Percentiles rank a stretch among this genome's conserved stretches.
Conservation (phyloP, 2,329 filamentous ascomycete species). For the Neonectria sp. region DNA sequence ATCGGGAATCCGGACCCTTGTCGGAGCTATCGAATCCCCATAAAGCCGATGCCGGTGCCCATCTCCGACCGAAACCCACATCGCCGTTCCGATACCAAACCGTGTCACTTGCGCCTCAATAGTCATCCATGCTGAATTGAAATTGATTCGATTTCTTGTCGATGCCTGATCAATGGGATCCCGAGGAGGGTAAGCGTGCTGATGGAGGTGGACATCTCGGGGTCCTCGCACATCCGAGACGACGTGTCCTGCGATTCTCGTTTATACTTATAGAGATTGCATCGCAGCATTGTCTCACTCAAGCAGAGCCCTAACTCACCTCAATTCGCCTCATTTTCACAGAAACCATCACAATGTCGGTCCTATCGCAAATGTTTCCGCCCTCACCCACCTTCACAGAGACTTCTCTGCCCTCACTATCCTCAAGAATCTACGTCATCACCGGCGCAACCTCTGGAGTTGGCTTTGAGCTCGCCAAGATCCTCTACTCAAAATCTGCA, state of each 20-base stretch:
- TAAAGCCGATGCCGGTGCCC: slow-evolving; percentile 37
- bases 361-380: slow-evolving; percentile 37
- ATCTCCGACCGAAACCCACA: slow-evolving; percentile 35
- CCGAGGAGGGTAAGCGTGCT: neutral
- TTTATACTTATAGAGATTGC: neutral
- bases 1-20: slow-evolving; percentile 32
- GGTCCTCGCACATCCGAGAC: neutral
- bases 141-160: neutral
- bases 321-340: neutral
- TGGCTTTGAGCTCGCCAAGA: slow-evolving; percentile 38
- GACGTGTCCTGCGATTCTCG: neutral
- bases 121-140: neutral
- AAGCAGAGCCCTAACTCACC: neutral
- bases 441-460: slow-evolving; percentile 40
- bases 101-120: neutral
- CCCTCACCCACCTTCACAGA: slow-evolving; percentile 38
- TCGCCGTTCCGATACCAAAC: slow-evolving; percentile 18
- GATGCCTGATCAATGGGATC: neutral
- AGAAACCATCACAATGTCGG: slow-evolving; percentile 23
- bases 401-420: slow-evolving; percentile 28
- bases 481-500: slow-evolving; percentile 36
- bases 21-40: slow-evolving; percentile 30
- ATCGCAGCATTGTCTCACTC: neutral
- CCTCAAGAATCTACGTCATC: slow-evolving; percentile 37
- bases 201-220: neutral